A percentile compares a stretch with the other conserved stretches of the same genome.
phyloP scores from a whole-genome alignment of 2,329 filamentous ascomycete species.

The Coleophoma cylindrospora region DNA sequence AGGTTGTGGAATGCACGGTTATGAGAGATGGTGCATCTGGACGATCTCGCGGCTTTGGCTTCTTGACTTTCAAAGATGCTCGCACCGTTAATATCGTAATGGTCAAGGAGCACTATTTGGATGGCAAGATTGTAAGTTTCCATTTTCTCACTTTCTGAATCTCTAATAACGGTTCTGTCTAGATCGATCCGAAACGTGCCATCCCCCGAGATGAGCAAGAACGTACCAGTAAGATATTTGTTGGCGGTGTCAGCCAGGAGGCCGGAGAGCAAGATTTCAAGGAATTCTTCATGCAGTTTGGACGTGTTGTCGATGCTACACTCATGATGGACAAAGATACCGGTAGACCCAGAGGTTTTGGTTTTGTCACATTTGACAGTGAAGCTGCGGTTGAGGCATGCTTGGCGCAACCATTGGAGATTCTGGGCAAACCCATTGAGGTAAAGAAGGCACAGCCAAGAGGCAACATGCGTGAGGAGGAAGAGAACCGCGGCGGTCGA shows the following conservation, averaged over 20 bases:
- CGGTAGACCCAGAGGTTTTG: constrained; percentile 91
- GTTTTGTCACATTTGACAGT: constrained; percentile 96
- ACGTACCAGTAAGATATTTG: constrained; percentile 97
- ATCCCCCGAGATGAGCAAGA: constrained; percentile 98
- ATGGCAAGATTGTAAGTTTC: constrained; percentile 87
- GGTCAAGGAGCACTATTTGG: constrained; percentile 98
- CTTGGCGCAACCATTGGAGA: constrained; percentile 78
- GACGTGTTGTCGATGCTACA: constrained; percentile 91
- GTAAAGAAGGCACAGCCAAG: constrained; percentile 97
- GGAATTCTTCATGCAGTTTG: constrained; percentile 95
- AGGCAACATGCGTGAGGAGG: constrained; percentile 89
- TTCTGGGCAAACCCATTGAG: constrained; percentile 93
- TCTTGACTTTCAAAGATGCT: constrained; percentile 94
- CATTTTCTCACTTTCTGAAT: constrained; percentile 11
- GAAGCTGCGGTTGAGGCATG: constrained; percentile 93
- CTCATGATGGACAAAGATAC: constrained; percentile 99
- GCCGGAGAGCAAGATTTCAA: constrained; percentile 95
- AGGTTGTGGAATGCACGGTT: constrained; percentile 97
- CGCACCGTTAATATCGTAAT: constrained; percentile 99
- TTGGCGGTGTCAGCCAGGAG: constrained; percentile 95
- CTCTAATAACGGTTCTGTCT: constrained; percentile 6
- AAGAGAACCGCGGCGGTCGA: constrained; percentile 53
- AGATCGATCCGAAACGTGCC: constrained; percentile 95
- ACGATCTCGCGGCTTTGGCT: constrained; percentile 91
- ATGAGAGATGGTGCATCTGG: constrained; percentile 96